These are phyloP conservation scores for Penicillium sumatraense DNA, from an alignment of 2,329 filamentous ascomycete species.

Conservation along the genomic window DNA sequence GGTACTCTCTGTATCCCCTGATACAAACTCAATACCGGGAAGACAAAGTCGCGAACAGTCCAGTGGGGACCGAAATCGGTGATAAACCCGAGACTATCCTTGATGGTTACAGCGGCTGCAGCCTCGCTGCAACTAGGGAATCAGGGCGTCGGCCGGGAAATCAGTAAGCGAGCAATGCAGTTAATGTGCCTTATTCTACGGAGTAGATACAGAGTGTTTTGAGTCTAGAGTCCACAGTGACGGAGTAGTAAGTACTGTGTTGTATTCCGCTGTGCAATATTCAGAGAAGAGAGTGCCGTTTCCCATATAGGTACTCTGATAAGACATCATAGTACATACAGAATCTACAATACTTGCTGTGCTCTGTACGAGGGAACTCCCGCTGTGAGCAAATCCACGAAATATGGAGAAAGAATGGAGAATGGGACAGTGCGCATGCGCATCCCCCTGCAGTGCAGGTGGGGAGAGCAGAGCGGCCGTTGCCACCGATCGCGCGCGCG, in stretches of 20 bases:
- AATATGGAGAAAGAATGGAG: slow-evolving; percentile 19
- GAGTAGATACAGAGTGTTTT: too few relatives aligned
- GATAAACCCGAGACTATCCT: slow-evolving; percentile 25
- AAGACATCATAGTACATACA: too few relatives aligned
- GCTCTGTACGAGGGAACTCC: too few relatives aligned
- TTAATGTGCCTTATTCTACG: too few relatives aligned
- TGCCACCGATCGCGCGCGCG: slow-evolving; percentile 23
- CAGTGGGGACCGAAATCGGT: slow-evolving; percentile 22
- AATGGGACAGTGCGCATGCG: slow-evolving; percentile 19
- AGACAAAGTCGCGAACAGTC: not conserved
- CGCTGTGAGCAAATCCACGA: too few relatives aligned
- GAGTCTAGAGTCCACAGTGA: too few relatives aligned
- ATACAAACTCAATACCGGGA: slow-evolving; percentile 3
- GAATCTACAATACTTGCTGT: too few relatives aligned
- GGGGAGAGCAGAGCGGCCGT: slow-evolving; percentile 14
- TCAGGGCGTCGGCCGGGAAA: slow-evolving; percentile 15
- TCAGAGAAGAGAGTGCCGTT: too few relatives aligned
- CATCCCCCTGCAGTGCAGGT: slow-evolving; percentile 15
- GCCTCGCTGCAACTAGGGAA: slow-evolving; percentile 26
- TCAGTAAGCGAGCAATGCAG: slow-evolving; percentile 1
- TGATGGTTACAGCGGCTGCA: slow-evolving; percentile 22
- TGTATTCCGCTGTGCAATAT: too few relatives aligned
- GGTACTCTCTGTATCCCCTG: not conserved
- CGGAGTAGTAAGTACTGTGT: too few relatives aligned
- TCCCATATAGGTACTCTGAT: too few relatives aligned